Percentiles rank a stretch among this genome's conserved stretches.
Conservation (phyloP, 2,329 filamentous ascomycete genomes). For the Trichoderma brevicompactum region DNA sequence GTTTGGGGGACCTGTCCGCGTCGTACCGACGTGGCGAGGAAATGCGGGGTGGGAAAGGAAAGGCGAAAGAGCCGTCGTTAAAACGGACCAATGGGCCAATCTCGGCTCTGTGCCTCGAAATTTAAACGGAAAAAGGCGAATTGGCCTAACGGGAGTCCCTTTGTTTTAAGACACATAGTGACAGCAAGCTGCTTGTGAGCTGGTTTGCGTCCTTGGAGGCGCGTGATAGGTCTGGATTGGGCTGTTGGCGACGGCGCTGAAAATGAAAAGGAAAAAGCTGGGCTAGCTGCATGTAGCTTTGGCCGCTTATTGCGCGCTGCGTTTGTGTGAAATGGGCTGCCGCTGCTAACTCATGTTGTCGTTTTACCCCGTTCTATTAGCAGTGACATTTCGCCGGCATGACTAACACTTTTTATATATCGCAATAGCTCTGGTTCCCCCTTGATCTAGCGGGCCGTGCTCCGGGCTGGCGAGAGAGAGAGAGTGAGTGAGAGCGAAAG, state of each 20-base stretch:
- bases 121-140: neutral
- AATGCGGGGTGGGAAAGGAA: conserved; percentile 13
- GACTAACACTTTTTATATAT: neutral
- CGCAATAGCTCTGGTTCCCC: no score
- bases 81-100: conserved; percentile 2
- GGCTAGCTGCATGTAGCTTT: conserved; percentile 16
- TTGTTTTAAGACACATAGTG: neutral
- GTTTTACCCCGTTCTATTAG: neutral
- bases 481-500: no score
- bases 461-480: no score
- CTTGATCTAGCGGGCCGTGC: no score
- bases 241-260: neutral
- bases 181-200: no score
- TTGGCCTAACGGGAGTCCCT: neutral
- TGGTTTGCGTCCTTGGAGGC: neutral
- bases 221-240: neutral
- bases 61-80: neutral
- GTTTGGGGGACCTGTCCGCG: neutral
- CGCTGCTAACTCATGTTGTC: neutral
- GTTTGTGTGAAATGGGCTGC: neutral
- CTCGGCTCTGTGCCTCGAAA: neutral
- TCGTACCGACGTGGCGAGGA: conserved; percentile 8
- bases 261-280: neutral
- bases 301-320: conserved; percentile 19
- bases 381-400: conserved; percentile 18